Evolutionary conservation across 1,284 basidiomycete genomes (phyloP).

Genomic region (Cutaneotrichosporon mucoides): DNA sequence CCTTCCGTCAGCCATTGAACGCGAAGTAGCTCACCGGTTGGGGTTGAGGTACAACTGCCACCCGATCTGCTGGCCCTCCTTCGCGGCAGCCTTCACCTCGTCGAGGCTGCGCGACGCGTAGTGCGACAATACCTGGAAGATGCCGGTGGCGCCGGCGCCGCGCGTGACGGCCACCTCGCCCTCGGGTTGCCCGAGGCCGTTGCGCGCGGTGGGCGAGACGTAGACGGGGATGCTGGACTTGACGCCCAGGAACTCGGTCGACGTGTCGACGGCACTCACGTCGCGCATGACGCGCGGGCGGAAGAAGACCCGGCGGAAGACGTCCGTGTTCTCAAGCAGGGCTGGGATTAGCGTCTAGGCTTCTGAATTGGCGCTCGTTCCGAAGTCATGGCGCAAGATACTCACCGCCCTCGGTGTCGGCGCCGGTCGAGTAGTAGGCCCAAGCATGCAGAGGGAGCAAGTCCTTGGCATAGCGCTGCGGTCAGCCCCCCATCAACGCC

Average conservation of each 20-base stretch:
- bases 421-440: slow-evolving; percentile 73
- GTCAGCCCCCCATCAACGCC: neutral
- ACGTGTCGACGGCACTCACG: slow-evolving; percentile 64
- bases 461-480: slow-evolving; percentile 55
- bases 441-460: slow-evolving; percentile 65
- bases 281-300: slow-evolving; percentile 69
- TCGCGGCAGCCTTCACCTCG: slow-evolving; percentile 47
- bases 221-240: slow-evolving; percentile 70
- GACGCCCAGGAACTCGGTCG: slow-evolving; percentile 69
- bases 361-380: too few species aligned
- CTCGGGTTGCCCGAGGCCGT: slow-evolving; percentile 50
- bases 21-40: slow-evolving; percentile 22
- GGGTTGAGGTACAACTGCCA: slow-evolving; percentile 42
- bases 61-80: slow-evolving; percentile 31
- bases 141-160: slow-evolving; percentile 45
- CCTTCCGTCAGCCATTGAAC: slow-evolving; percentile 21
- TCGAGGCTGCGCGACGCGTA: slow-evolving; percentile 49
- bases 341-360: slow-evolving; percentile 22
- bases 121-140: slow-evolving; percentile 50
- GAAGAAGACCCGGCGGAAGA: slow-evolving; percentile 76
- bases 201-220: slow-evolving; percentile 62
- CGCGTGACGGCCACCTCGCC: slow-evolving; percentile 52
- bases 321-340: slow-evolving; percentile 59
- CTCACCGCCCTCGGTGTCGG: slow-evolving; percentile 71
- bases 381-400: too few species aligned